Percentiles rank a stretch among this genome's conserved stretches.
Conservation (phyloP, 2,329 filamentous ascomycete genomes). For the Curvularia sp. region DNA sequence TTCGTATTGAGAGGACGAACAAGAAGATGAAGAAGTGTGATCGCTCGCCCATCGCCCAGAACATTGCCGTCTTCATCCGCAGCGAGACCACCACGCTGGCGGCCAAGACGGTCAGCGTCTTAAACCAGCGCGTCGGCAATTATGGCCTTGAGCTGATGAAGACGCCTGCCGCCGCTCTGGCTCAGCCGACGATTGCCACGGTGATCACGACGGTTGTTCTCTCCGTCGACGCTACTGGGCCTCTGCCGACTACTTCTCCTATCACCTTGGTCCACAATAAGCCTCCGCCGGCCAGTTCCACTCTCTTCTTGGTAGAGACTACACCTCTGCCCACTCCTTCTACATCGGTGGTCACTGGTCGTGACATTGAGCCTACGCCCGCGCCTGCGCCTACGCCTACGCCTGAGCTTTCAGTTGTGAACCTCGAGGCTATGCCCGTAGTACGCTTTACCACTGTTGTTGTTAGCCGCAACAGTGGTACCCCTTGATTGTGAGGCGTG, state of each 20-base stretch:
- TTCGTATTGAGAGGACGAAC: slow-evolving; percentile 25
- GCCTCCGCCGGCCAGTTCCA: too few relatives aligned
- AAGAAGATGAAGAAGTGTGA: slow-evolving; percentile 10
- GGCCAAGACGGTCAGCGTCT: not conserved
- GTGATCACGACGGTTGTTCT: too few relatives aligned
- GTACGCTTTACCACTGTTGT: not conserved
- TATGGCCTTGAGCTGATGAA: too few relatives aligned
- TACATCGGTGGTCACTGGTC: too few relatives aligned
- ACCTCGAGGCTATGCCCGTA: not conserved
- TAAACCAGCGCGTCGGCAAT: not conserved
- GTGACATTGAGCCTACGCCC: too few relatives aligned
- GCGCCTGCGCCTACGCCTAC: not conserved
- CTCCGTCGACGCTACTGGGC: too few relatives aligned
- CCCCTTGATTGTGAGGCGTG: not conserved
- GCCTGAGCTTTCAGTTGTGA: not conserved
- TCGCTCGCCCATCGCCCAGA: not conserved
- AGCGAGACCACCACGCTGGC: not conserved
- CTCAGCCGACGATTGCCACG: too few relatives aligned
- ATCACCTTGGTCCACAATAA: too few relatives aligned
- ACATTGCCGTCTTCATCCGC: not conserved
- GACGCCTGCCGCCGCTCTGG: too few relatives aligned
- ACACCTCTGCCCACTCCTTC: too few relatives aligned
- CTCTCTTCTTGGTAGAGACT: too few relatives aligned
- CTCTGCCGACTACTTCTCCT: too few relatives aligned
- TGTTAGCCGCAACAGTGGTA: not conserved